Conservation (phyloP, 371 early-diverging fungal species). For the Mucor ambiguus region DNA sequence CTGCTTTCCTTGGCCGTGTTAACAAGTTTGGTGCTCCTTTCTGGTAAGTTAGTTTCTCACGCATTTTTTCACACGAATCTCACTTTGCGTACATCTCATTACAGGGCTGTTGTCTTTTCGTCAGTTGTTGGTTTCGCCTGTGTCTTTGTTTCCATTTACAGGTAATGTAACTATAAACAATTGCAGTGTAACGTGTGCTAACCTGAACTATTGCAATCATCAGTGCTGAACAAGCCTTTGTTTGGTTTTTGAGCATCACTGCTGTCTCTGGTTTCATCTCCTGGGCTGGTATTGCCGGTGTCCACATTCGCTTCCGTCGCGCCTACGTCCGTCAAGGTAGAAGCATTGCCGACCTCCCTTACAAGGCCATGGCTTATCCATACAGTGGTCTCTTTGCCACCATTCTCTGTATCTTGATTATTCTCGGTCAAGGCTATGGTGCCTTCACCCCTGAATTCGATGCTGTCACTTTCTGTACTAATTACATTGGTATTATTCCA, state of each 20-base stretch:
- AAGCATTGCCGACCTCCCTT: constrained; percentile 69
- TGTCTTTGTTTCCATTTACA: constrained; percentile 56
- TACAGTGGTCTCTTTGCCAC: constrained; percentile 62
- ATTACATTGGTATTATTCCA: constrained; percentile 49
- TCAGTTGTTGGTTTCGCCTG: constrained; percentile 58
- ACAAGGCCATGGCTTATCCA: constrained; percentile 71
- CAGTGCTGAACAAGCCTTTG: constrained; percentile 63
- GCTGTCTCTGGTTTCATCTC: constrained; percentile 76
- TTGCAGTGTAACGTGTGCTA: not conserved
- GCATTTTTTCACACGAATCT: constrained; percentile 4
- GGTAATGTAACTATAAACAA: constrained; percentile 16
- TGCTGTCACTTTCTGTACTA: constrained; percentile 26
- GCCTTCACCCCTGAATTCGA: constrained; percentile 36
- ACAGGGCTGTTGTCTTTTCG: constrained; percentile 53
- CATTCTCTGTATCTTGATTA: constrained; percentile 50
- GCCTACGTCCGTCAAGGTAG: constrained; percentile 77
- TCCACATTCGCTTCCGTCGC: constrained; percentile 83
- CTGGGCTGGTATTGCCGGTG: constrained; percentile 78
- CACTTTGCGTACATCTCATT: not conserved
- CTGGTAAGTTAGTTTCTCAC: constrained; percentile 16
- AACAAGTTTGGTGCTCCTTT: constrained; percentile 62
- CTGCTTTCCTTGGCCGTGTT: constrained; percentile 52
- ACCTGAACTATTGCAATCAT: not conserved
- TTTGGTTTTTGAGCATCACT: constrained; percentile 73
- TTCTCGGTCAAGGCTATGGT: constrained; percentile 61